Evolutionary conservation across 371 early-diverging fungal species (phyloP), one percentile per base, ranked within the genome.

Genomic region (Syncephalastrum sp.): DNA sequence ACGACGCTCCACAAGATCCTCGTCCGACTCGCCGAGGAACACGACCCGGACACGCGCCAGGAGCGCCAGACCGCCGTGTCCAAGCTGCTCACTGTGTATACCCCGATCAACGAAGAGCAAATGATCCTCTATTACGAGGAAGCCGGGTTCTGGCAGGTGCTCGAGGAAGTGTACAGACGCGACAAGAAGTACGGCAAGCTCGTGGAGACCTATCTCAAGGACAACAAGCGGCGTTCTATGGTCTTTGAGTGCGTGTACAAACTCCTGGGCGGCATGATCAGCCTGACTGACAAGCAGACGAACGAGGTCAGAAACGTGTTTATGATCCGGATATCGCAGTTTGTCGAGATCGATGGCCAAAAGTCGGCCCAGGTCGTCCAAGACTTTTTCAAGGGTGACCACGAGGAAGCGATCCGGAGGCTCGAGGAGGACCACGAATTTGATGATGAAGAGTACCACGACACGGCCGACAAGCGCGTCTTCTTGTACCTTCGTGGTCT

Each of bases 11-110:
- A 83, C 54, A 79, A 83, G 47, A 77, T 91, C 1, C 64, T 88
- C n/a, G 73, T 81, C 0, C 62, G 73, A 27, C 70, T 91, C n/a
- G 67, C 86, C 3, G 77, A 72, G 21, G 78, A 80, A 24, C 75
- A 79, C 42, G 75, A 81, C 53, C 65, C 67, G 2, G 64, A 63
- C 14, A 82, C 85, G 0, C 75, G 82, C 8, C 73, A 81, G 17
- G 89, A 87, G 54, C 81, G 93, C 1, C 85, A 93, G 54, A 51
- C 67, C 15, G 90, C 90, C 1, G 82, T 91, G 0, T 78, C 86
- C 61, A 80, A 78, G 8, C 56, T 92, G 3, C 61, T 92, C 4
- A 75, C 79, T 1, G 81, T 85, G 1, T 88, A 83, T 64, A 79
- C 79, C 4, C 86, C 88, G 12, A 57, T 61, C 13, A 83, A 88